A percentile compares a stretch with the other conserved stretches of the same genome.
Conservation (phyloP, 805 yeast genomes). For the Barnettozyma sucrosica region DNA sequence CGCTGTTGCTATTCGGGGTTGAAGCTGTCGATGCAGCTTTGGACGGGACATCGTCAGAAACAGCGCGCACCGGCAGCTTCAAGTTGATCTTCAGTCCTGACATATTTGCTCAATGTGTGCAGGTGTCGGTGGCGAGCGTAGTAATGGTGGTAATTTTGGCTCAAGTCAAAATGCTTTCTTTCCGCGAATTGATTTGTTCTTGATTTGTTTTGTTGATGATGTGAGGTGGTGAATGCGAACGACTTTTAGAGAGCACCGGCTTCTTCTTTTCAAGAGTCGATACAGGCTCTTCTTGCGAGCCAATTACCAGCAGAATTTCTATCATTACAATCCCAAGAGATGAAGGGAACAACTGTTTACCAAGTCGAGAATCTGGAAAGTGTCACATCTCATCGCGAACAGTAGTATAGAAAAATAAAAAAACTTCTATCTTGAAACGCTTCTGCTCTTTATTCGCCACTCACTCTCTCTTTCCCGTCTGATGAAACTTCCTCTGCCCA, state of each 20-base stretch:
- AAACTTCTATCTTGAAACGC: background rate
- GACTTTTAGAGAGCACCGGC: too few species aligned
- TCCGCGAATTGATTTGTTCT: background rate
- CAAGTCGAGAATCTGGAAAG: too few species aligned
- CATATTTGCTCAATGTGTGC: background rate
- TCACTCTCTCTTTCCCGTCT: background rate
- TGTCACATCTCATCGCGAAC: too few species aligned
- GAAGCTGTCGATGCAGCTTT: background rate
- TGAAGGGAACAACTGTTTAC: too few species aligned
- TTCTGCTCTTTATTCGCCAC: background rate
- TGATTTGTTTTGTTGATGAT: too few species aligned
- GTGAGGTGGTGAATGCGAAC: too few species aligned
- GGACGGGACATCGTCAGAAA: background rate
- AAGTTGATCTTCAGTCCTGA: constrained; percentile 13
- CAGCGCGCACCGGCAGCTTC: constrained; percentile 8
- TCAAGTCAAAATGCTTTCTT: background rate
- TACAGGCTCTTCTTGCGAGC: too few species aligned
- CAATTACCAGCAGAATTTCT: too few species aligned
- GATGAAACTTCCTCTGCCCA: constrained; percentile 11
- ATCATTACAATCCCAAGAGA: too few species aligned
- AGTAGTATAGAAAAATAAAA: too few species aligned
- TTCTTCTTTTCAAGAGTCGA: too few species aligned
- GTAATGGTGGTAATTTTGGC: background rate
- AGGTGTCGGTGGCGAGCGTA: too few species aligned
- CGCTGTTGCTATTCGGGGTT: background rate